These are phyloP conservation scores for Pleurotus tuoliensis DNA, from an alignment of 768 basidiomycete species.

Conservation along the genomic window DNA sequence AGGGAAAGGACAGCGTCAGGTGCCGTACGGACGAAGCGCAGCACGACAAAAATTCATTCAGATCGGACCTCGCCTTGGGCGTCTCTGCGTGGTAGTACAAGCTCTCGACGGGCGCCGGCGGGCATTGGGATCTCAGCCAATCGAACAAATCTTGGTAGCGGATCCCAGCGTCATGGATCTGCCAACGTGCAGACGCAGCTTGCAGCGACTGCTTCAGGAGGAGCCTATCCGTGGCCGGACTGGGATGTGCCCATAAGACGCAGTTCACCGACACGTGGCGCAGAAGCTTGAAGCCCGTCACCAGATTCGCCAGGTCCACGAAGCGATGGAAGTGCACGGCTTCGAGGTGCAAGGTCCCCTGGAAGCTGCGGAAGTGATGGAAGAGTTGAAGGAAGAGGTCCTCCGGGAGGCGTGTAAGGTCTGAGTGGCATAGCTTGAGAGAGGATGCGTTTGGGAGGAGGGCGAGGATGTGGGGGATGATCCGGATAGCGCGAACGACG, in stretches of 20 bases:
- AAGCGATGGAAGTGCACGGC: slow-evolving; percentile 5
- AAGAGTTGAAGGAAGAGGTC: slow-evolving; percentile 2
- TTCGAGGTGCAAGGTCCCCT: background rate
- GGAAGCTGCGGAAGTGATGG: background rate
- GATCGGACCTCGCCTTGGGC: background rate
- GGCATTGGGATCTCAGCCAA: background rate
- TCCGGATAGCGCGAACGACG: slow-evolving; percentile 1
- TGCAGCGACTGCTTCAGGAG: background rate
- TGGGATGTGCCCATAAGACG: background rate
- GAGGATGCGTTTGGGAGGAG: background rate
- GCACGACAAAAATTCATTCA: background rate
- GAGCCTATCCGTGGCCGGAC: background rate
- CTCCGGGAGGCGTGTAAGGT: slow-evolving; percentile 1
- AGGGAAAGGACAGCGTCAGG: background rate
- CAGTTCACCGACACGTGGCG: background rate
- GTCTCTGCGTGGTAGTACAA: slow-evolving; percentile 3
- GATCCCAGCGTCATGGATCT: background rate
- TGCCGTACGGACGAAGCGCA: background rate
- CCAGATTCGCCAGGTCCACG: background rate
- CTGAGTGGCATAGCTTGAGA: background rate
- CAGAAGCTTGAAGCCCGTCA: background rate
- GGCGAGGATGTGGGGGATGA: background rate
- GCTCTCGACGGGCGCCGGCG: background rate
- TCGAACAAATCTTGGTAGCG: background rate
- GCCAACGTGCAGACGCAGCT: background rate